Evolutionary conservation across 306 rosid species (phyloP), one percentile per base, ranked within the genome.

Genomic region (Castanopsis chinensis): DNA sequence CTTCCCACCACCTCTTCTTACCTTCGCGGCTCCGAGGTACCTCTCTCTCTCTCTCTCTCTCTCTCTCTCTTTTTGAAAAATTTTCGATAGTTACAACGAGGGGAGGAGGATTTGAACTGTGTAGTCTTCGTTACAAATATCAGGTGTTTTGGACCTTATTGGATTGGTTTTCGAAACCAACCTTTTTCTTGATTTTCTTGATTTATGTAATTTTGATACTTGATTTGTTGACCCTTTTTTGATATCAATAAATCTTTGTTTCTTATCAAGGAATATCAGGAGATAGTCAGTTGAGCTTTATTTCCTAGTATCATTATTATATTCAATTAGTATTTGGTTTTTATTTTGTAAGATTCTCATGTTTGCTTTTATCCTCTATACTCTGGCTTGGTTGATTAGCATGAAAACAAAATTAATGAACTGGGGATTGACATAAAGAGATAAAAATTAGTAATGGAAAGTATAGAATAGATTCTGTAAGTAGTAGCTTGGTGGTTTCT

Each of bases 1-100:
- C 51, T 90, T 75, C 69, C 81, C 19, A 27, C 80, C 76, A 21
- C 90, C 25, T 86, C 84, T 78, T 90, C 90, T 76, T 85, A 67
- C 15, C 73, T 58, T 70, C 58, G 35, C 45, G 2, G 11, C 82
- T 80, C 80, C 78, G 68, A 82, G 92, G 90, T 89, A 21, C 0
- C 80, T n/a, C 51, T 68, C 59, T 74, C 52, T 74, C 14, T 65
- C 74, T 3, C 41, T 35, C 6, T 35, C 43, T 13, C 15, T 45
- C 53, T 49, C 15, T 45, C 52, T 43, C 7, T n/a, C n/a, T n/a
- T n/a, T 33, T 0, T 37, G 45, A 37, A 7, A 37, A 37, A 8
- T 37, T 35, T 6, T 35, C 41, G 41, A 35, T 35, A 35, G 41
- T 35, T 35, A 35, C 37, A 32, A 32, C 37, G 33, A 4, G 33